A percentile compares a stretch with the other conserved stretches of the same genome.
phyloP scores from a whole-genome alignment of 768 basidiomycete genomes.

The Lepiota subincarnata region DNA sequence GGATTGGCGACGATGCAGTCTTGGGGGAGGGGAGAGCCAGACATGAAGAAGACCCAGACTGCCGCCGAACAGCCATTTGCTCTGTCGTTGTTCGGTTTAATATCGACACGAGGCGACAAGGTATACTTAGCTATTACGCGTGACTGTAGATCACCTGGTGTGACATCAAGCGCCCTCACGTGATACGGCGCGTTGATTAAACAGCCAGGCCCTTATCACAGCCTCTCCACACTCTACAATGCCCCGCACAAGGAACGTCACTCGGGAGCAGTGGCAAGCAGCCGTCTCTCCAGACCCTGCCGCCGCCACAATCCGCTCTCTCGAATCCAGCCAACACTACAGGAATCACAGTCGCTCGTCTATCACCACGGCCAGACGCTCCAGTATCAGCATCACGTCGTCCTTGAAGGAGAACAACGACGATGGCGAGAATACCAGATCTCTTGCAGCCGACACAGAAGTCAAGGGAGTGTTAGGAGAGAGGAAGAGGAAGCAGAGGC shows the following conservation, averaged over 20 bases:
- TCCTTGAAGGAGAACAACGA: slow-evolving; percentile 13
- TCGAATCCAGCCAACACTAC: neutral
- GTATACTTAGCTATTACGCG: too few relatives aligned
- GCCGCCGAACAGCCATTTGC: too few relatives aligned
- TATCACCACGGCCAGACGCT: slow-evolving; percentile 15
- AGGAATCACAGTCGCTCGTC: slow-evolving; percentile 5
- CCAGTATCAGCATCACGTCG: slow-evolving; percentile 13
- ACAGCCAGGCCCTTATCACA: too few relatives aligned
- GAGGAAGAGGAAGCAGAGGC: slow-evolving; percentile 25
- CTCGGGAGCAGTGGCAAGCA: slow-evolving; percentile 25
- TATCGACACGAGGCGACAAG: too few relatives aligned
- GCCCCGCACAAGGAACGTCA: slow-evolving; percentile 26
- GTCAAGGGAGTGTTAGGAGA: slow-evolving; percentile 4
- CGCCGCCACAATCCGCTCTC: slow-evolving; percentile 6
- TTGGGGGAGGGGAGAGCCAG: too few relatives aligned
- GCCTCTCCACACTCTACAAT: slow-evolving; percentile 6
- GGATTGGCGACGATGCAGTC: neutral
- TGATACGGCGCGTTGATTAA: slow-evolving; percentile 11
- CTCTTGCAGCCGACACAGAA: slow-evolving; percentile 15
- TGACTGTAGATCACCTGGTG: too few relatives aligned
- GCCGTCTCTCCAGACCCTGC: slow-evolving; percentile 15
- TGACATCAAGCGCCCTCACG: neutral
- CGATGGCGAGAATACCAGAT: slow-evolving; percentile 1
- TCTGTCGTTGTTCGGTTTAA: too few relatives aligned
- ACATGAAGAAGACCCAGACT: too few relatives aligned